Base-by-base conservation (phyloP, 495 filamentous ascomycete genomes). In the Neurospora pannonica region DNA sequence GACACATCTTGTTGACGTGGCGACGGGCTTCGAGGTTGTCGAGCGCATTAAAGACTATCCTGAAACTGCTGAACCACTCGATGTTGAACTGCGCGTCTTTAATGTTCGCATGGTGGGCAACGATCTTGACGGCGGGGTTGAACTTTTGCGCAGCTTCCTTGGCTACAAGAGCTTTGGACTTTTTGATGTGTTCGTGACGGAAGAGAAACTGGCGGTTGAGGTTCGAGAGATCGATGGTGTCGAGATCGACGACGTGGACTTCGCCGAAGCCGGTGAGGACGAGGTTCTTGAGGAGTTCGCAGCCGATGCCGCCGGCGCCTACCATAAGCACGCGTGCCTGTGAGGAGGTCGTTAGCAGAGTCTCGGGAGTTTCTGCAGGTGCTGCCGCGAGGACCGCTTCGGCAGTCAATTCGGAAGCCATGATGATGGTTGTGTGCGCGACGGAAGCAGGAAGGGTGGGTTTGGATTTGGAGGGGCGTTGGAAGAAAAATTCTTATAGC, bases 131-230 rank as follows among this genome's bases (percentile, higher is more conserved):
- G 74, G 90, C 89, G 6, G 95, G 94, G 79, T 97, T 97, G 85
- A 98, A 99, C 76, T 89, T 93, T 62, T 90, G 89, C 54, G 96
- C 96, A 21, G 92, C 93, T 75, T 98, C 96, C 80, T 95, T 98
- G 37, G 96, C 96, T 71, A 97, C 96, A 84, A 97, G 84, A 74
- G 96, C 95, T 80, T 99, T 99, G 7, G 96, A 89, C 79, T 97
- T 97, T 81, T 97, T 97, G 83, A 99, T 98, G 79, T 99, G 96
- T 79, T 98, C 94, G 78, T 95, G 92, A 62, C 95, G 89, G 84
- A 99, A 99, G 70, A 99, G 90, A 78, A 99, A 99, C 80, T 99
- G 96, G 21, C 96, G 93, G 78, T 99, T 99, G 70, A 99, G 87
- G 78, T 99, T 99, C 85, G 93, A 97, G 6, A 99, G 86, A 78